phyloP scores from a whole-genome alignment of 108 stramenopile species.

The Cylindrotheca fusiformis region DNA sequence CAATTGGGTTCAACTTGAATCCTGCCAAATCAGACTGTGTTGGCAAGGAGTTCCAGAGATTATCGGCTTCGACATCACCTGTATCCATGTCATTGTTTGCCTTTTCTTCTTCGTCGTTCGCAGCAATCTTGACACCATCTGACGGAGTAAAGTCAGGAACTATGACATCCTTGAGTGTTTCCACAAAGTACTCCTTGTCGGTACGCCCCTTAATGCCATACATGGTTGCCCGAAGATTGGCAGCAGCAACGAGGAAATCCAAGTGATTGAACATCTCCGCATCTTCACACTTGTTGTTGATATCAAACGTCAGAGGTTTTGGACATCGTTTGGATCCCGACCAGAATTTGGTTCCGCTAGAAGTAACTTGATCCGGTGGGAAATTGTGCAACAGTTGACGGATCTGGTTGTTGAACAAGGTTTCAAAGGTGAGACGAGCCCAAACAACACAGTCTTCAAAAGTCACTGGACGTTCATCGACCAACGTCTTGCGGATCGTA shows the following conservation, averaged over 20 bases:
- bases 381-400: slow-evolving; percentile 95
- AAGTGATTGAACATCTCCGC: slow-evolving; percentile 91
- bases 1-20: slow-evolving; percentile 86
- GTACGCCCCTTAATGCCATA: slow-evolving; percentile 87
- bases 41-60: slow-evolving; percentile 69
- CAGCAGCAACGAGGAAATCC: slow-evolving; percentile 90
- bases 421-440: slow-evolving; percentile 94
- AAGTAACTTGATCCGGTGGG: slow-evolving; percentile 90
- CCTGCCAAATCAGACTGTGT: slow-evolving; percentile 82
- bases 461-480: slow-evolving; percentile 81
- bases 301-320: slow-evolving; percentile 82
- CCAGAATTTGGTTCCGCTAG: slow-evolving; percentile 93
- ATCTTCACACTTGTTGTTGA: slow-evolving; percentile 77
- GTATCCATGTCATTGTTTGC: slow-evolving; percentile 44
- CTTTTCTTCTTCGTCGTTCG: slow-evolving; percentile 91
- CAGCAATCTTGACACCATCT: slow-evolving; percentile 96
- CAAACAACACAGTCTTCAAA: slow-evolving; percentile 95
- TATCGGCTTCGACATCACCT: slow-evolving; percentile 58
- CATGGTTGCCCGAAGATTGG: slow-evolving; percentile 93
- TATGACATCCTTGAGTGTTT: slow-evolving; percentile 79
- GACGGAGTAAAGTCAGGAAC: slow-evolving; percentile 92
- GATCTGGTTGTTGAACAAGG: slow-evolving; percentile 93
- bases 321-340: slow-evolving; percentile 96
- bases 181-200: slow-evolving; percentile 75
- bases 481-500: slow-evolving; percentile 75